Percentiles rank a stretch among this genome's conserved stretches.
Conservation (phyloP, 2,329 filamentous ascomycete genomes). For the Fusarium equiseti region DNA sequence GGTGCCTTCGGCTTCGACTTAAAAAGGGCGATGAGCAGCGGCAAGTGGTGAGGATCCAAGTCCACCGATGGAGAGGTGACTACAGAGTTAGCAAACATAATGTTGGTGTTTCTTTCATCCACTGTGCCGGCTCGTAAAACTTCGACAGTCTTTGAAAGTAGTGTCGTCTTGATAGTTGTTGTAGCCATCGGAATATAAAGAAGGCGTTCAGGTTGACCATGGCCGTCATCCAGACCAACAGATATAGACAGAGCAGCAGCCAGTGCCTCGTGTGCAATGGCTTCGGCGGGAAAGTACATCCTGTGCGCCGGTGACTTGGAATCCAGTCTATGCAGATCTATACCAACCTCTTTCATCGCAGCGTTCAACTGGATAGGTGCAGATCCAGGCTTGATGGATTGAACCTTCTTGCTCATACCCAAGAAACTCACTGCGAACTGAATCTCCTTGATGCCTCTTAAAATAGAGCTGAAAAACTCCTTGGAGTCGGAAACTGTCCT, state of each 20-base stretch:
- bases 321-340: constrained; percentile 92
- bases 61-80: constrained; percentile 96
- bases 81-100: constrained; percentile 95
- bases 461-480: constrained; percentile 88
- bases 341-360: constrained; percentile 95
- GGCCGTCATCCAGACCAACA: constrained; percentile 90
- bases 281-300: constrained; percentile 96
- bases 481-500: constrained; percentile 91
- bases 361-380: constrained; percentile 84
- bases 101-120: constrained; percentile 92
- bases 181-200: constrained; percentile 98
- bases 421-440: constrained; percentile 95
- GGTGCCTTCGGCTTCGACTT: constrained; percentile 63
- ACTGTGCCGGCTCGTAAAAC: constrained; percentile 76
- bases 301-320: constrained; percentile 93
- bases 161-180: constrained; percentile 90
- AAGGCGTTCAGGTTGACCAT: constrained; percentile 85
- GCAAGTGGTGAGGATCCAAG: constrained; percentile 90
- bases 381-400: constrained; percentile 73
- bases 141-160: constrained; percentile 94
- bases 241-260: constrained; percentile 93
- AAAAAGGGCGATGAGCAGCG: constrained; percentile 82
- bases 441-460: constrained; percentile 94
- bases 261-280: constrained; percentile 94
- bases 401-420: constrained; percentile 84